Evolutionary conservation across 352 stramenopile genomes (phyloP).

Genomic region (Phytophthora pinifolia): DNA sequence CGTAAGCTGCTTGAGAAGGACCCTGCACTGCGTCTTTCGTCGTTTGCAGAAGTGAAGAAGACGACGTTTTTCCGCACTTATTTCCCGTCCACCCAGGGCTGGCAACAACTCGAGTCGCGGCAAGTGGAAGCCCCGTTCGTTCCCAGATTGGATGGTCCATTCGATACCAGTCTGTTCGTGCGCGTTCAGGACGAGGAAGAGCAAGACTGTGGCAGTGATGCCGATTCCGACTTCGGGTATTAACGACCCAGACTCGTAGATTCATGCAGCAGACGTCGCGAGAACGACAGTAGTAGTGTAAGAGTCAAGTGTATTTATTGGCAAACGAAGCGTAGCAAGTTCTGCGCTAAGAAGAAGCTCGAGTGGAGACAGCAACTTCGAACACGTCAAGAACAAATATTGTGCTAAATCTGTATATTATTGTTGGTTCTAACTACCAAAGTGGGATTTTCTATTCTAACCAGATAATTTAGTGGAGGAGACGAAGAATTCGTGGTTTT

Average conservation of each 20-base stretch:
- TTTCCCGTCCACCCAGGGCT: slow-evolving; percentile 41
- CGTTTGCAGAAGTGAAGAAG: slow-evolving; percentile 44
- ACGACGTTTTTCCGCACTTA: slow-evolving; percentile 52
- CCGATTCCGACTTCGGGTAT: slow-evolving; percentile 43
- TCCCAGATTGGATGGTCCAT: slow-evolving; percentile 50
- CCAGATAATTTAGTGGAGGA: slow-evolving; percentile 29
- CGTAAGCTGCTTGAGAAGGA: slow-evolving; percentile 49
- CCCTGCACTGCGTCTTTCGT: slow-evolving; percentile 36
- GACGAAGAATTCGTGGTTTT: slow-evolving; percentile 12
- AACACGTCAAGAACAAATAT: slow-evolving; percentile 6
- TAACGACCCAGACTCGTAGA: slow-evolving; percentile 35
- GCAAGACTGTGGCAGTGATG: slow-evolving; percentile 40
- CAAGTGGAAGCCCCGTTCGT: slow-evolving; percentile 55
- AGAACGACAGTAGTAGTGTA: slow-evolving; percentile 24
- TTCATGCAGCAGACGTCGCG: slow-evolving; percentile 17
- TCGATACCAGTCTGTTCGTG: slow-evolving; percentile 71
- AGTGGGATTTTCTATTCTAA: slow-evolving; percentile 21
- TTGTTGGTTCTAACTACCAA: slow-evolving; percentile 15
- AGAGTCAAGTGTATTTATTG: slow-evolving; percentile 36
- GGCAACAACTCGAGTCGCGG: slow-evolving; percentile 46
- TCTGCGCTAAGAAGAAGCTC: not conserved
- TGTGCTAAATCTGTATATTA: slow-evolving; percentile 8
- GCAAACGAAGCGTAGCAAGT: slow-evolving; percentile 4
- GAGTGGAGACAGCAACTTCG: slow-evolving; percentile 10
- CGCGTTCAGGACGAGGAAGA: slow-evolving; percentile 41